Conservation (phyloP, 1,284 basidiomycete genomes). For the Austroboletus novae-zelandiae region DNA sequence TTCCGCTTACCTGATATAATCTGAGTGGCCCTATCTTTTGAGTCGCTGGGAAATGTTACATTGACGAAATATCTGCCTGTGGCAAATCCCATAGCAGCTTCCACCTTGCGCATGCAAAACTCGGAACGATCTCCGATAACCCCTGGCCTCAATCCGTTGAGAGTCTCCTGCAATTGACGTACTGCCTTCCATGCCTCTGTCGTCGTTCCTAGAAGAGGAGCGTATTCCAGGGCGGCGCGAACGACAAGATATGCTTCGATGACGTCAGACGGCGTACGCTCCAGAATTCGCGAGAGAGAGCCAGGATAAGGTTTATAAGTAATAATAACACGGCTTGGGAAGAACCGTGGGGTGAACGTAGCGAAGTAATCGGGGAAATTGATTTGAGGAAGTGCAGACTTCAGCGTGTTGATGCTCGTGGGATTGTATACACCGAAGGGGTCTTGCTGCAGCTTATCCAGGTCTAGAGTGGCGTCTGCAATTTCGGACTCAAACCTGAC, state of each 20-base stretch:
- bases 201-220: conserved; percentile 67
- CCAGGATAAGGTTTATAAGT: conserved; percentile 80
- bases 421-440: conserved; percentile 93
- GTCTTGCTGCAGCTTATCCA: conserved; percentile 72
- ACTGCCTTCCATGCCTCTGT: conserved; percentile 77
- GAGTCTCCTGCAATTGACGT: conserved; percentile 64
- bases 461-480: conserved; percentile 79
- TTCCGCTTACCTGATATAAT: conserved; percentile 71
- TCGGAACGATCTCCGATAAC: conserved; percentile 81
- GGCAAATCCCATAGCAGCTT: conserved; percentile 69
- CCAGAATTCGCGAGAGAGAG: conserved; percentile 69
- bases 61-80: conserved; percentile 83
- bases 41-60: conserved; percentile 81
- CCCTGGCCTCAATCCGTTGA: conserved; percentile 87
- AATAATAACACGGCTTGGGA: conserved; percentile 77
- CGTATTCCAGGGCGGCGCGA: conserved; percentile 64
- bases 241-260: conserved; percentile 86
- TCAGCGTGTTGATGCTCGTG: conserved; percentile 64
- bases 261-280: conserved; percentile 66
- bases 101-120: conserved; percentile 66
- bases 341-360: conserved; percentile 75
- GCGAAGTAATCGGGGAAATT: conserved; percentile 84
- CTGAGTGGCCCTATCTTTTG: conserved; percentile 76
- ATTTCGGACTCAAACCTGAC: conserved; percentile 80
- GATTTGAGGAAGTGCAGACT: conserved; percentile 73